A percentile compares a stretch with the other conserved stretches of the same genome.
These are phyloP conservation scores for Phytophthora podocarpi DNA, from an alignment of 352 stramenopile species.

Conservation along the genomic window DNA sequence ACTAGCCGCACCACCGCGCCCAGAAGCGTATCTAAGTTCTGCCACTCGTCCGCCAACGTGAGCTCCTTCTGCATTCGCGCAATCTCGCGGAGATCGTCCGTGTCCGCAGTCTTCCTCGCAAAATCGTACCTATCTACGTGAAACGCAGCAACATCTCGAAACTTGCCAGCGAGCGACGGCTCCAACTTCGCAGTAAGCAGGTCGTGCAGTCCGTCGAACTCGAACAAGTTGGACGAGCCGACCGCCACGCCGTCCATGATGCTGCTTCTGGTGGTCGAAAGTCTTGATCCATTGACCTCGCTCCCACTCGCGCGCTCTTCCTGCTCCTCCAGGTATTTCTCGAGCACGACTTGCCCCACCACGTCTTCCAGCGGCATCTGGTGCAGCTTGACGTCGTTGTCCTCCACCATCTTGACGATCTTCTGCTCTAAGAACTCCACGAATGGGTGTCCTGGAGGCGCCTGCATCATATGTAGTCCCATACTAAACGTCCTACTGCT, in stretches of 20 bases:
- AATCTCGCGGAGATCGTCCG: constrained; percentile 11
- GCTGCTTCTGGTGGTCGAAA: neutral
- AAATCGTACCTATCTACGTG: constrained; percentile 27
- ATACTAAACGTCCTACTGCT: constrained; percentile 25
- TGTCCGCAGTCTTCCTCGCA: constrained; percentile 7
- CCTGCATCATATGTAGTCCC: constrained; percentile 39
- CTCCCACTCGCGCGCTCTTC: neutral
- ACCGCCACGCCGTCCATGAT: constrained; percentile 31
- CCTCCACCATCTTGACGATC: constrained; percentile 28
- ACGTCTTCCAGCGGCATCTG: constrained; percentile 32
- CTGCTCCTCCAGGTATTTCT: constrained; percentile 25
- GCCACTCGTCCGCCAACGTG: constrained; percentile 22
- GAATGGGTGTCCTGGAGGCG: constrained; percentile 32
- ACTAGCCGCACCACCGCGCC: constrained; percentile 31
- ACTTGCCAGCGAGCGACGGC: neutral
- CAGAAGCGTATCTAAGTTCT: constrained; percentile 37
- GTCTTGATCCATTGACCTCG: constrained; percentile 1
- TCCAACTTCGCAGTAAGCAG: constrained; percentile 20
- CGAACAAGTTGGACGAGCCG: constrained; percentile 26
- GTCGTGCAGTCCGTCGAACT: constrained; percentile 23
- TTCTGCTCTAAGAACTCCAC: constrained; percentile 35
- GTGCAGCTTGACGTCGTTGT: constrained; percentile 30
- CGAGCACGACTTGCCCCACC: constrained; percentile 34
- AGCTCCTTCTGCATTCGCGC: constrained; percentile 28
- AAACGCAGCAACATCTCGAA: constrained; percentile 17